Evolutionary conservation across 139 green algal species (phyloP).

Genomic region (Haematococcus lacustris): DNA sequence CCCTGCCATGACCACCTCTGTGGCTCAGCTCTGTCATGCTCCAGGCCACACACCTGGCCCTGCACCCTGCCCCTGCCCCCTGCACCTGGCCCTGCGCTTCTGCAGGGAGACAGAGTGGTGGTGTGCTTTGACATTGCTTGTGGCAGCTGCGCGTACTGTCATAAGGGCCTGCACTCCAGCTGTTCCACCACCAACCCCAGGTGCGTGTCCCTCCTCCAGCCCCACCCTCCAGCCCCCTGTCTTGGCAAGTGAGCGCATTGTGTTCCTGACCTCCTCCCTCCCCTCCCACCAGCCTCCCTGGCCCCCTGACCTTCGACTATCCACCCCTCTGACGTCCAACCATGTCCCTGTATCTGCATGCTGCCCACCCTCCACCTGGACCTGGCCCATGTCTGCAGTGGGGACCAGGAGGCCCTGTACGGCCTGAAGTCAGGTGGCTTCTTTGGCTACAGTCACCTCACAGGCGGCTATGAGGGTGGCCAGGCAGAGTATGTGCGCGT

Average conservation of each 20-base stretch:
- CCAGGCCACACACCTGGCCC: no score
- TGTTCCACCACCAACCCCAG: constrained; percentile 54
- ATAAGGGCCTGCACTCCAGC: constrained; percentile 20
- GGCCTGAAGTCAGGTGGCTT: constrained; percentile 5
- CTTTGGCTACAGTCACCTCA: constrained; percentile 53
- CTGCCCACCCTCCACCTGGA: not conserved
- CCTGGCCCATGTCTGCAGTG: not conserved
- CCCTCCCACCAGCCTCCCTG: not conserved
- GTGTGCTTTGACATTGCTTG: constrained; percentile 67
- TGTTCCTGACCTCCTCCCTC: no score
- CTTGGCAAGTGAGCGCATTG: not conserved
- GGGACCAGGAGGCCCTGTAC: not conserved
- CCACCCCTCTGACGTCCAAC: not conserved
- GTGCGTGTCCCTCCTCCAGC: not conserved
- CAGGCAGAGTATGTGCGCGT: constrained; percentile 67
- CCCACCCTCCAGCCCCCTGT: not conserved
- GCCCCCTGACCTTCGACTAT: not conserved
- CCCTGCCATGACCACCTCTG: no score
- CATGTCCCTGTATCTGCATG: not conserved
- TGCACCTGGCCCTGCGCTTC: no score
- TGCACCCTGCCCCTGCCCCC: no score
- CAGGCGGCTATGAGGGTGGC: constrained; percentile 53
- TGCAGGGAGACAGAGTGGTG: constrained; percentile 57
- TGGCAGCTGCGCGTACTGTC: constrained; percentile 58
- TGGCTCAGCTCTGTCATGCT: no score